Base-by-base conservation (phyloP, 495 filamentous ascomycete species). In the Rostrohypoxylon terebratum region DNA sequence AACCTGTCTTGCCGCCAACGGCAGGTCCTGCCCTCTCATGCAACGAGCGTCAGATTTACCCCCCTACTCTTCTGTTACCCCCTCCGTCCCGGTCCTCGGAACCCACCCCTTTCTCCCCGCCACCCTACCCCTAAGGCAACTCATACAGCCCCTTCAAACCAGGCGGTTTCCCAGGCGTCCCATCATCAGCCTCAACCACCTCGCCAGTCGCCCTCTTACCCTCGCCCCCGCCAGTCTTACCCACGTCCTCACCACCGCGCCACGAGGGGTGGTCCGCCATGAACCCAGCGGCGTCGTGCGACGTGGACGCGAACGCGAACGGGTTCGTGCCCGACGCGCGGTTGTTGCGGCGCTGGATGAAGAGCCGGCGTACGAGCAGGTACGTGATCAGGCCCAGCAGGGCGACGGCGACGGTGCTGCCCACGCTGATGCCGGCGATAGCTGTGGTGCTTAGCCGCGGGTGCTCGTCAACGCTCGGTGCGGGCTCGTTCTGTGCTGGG, bases 361-460 rank as follows among this genome's bases (percentile, higher is more conserved):
- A 60, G 14, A 44, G 64, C 1, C 75, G 75, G 0, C 75, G 71
- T 28, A 75, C 20, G 0, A 69, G 59, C 14, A 74, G 62, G 33
- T 48, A 53, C 1, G 42, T n/a, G 10, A 75, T 11, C 1, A 60
- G 6, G 4, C 72, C 45, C 4, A 73, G 0, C 13, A 69, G 31
- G 11, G 68, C 44, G 3, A 55, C 47, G 0, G 50, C 47, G 1
- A 65, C 33, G n/a, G 68, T 73, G 28, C 68, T 45, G 58, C 73
- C 71, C 1, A 79, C 31, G 68, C 66, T 55, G 18, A 74, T 68
- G 0, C 73, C 74, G 0, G 50, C 59, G 11, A 77, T 47, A 11
- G 71, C 51, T 0, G 64, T 57, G 4, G 59, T 36, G 7, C 68
- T 47, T 23, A 64, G 54, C 10, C 38, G 8, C 3, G 25, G 8